phyloP scores from a whole-genome alignment of 2,329 filamentous ascomycete genomes.

The Dendryphion nanum region DNA sequence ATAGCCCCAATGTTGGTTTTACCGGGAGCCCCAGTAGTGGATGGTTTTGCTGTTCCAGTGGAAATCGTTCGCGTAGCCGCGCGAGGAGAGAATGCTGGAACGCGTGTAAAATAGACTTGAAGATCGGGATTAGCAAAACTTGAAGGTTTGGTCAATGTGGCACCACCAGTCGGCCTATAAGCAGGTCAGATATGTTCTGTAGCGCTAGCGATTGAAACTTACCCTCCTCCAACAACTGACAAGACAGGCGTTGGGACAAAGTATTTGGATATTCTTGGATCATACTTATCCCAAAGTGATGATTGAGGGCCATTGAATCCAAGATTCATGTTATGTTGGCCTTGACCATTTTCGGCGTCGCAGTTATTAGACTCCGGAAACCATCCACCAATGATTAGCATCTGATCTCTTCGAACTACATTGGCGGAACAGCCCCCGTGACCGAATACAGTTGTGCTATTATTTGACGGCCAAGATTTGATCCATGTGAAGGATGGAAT shows the following conservation, averaged over 20 bases:
- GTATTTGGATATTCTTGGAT: slow-evolving; percentile 52
- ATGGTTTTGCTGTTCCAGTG: slow-evolving; percentile 19
- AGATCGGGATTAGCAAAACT: slow-evolving; percentile 55
- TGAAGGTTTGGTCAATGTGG: slow-evolving; percentile 52
- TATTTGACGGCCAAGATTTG: slow-evolving; percentile 50
- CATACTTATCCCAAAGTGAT: slow-evolving; percentile 53
- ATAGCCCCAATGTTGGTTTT: slow-evolving; percentile 38
- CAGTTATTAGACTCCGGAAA: slow-evolving; percentile 53
- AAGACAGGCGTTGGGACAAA: slow-evolving; percentile 54
- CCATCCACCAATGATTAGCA: slow-evolving; percentile 62
- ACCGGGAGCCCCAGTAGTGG: slow-evolving; percentile 7
- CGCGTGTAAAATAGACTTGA: slow-evolving; percentile 53
- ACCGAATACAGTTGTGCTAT: slow-evolving; percentile 47
- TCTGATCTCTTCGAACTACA: slow-evolving; percentile 57
- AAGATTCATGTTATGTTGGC: slow-evolving; percentile 57
- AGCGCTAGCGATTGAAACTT: slow-evolving; percentile 7
- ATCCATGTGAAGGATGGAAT: slow-evolving; percentile 66
- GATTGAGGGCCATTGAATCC: slow-evolving; percentile 50
- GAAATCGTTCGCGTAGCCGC: slow-evolving; percentile 51
- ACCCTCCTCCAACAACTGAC: slow-evolving; percentile 45
- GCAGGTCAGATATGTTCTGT: slow-evolving; percentile 17
- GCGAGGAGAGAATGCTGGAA: slow-evolving; percentile 47
- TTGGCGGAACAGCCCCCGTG: slow-evolving; percentile 58
- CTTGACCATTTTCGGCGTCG: slow-evolving; percentile 54
- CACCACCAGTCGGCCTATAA: slow-evolving; percentile 49